A percentile compares a stretch with the other conserved stretches of the same genome.
phyloP scores from a whole-genome alignment of 2,329 filamentous ascomycete genomes.

The Mycosphaerella arachidis region DNA sequence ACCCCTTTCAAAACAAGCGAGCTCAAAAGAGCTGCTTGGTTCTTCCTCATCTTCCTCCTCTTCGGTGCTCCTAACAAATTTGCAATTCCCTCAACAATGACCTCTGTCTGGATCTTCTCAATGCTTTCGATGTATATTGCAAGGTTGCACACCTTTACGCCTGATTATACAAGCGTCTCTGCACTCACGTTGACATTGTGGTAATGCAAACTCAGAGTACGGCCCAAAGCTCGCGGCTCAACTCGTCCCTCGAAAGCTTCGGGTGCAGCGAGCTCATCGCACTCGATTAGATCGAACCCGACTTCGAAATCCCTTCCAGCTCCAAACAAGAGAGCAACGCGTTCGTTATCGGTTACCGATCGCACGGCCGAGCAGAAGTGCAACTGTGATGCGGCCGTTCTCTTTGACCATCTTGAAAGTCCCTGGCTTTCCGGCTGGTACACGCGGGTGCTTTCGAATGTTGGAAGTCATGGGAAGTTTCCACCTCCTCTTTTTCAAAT shows the following conservation, averaged over 20 bases:
- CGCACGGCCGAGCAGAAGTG: not conserved
- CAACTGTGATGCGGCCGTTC: not conserved
- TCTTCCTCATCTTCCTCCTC: constrained; percentile 1
- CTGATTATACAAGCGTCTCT: not conserved
- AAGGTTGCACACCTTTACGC: not conserved
- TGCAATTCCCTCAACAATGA: not conserved
- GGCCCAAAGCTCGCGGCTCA: not conserved
- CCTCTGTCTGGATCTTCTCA: not conserved
- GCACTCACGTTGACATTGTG: constrained; percentile 1
- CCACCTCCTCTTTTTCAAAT: not conserved
- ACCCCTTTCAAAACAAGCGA: not conserved
- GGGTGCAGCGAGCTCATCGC: not conserved
- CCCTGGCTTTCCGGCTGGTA: not conserved
- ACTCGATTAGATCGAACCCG: not conserved
- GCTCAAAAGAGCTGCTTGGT: not conserved
- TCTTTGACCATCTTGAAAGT: constrained; percentile 1
- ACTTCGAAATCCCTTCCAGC: not conserved
- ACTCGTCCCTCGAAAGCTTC: not conserved
- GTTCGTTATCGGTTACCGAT: not conserved
- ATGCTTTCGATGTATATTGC: not conserved
- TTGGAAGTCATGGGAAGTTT: too few relatives aligned
- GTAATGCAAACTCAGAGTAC: not conserved
- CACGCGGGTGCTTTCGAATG: not conserved
- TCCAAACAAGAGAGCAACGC: not conserved
- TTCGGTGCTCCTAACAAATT: not conserved